Evolutionary conservation across 257 asterid species (phyloP).

Genomic region (Perilla frutescens): DNA sequence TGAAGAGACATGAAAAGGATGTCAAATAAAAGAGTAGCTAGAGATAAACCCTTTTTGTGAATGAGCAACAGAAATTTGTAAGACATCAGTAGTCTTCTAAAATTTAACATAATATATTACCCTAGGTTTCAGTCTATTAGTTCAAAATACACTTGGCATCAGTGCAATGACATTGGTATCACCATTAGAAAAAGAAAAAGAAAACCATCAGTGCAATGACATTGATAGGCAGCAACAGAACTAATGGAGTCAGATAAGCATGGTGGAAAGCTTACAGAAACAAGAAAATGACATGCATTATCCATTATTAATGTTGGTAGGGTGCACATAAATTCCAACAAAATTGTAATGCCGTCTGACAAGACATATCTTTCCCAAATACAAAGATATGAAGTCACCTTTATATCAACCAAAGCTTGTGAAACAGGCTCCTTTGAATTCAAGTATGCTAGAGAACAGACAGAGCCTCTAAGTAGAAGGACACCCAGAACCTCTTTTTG

Average conservation of each 20-base stretch:
- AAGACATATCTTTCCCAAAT: slow-evolving; percentile 21
- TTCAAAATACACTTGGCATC: slow-evolving; percentile 28
- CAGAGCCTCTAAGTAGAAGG: slow-evolving; percentile 67
- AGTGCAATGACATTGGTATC: not conserved
- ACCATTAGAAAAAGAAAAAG: no score
- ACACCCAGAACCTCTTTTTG: slow-evolving; percentile 72
- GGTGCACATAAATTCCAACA: slow-evolving; percentile 14
- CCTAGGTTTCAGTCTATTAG: slow-evolving; percentile 1
- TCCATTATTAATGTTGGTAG: slow-evolving; percentile 9
- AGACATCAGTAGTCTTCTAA: slow-evolving; percentile 4
- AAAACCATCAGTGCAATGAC: not conserved
- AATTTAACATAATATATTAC: slow-evolving; percentile 13
- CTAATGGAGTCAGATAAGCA: slow-evolving; percentile 12
- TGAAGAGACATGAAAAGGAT: slow-evolving; percentile 23
- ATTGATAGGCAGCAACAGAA: not conserved
- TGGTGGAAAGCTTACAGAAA: not conserved
- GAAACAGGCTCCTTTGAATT: slow-evolving; percentile 76
- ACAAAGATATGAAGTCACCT: slow-evolving; percentile 57
- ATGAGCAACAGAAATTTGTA: slow-evolving; percentile 20
- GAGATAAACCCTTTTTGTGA: slow-evolving; percentile 20
- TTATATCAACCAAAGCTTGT: slow-evolving; percentile 83
- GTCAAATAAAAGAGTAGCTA: slow-evolving; percentile 23
- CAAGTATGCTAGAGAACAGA: slow-evolving; percentile 77
- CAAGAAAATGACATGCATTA: not conserved
- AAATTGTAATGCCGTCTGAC: slow-evolving; percentile 5